Conservation (phyloP, 2,329 filamentous ascomycete genomes). For the Sarocladiaceae sp. region DNA sequence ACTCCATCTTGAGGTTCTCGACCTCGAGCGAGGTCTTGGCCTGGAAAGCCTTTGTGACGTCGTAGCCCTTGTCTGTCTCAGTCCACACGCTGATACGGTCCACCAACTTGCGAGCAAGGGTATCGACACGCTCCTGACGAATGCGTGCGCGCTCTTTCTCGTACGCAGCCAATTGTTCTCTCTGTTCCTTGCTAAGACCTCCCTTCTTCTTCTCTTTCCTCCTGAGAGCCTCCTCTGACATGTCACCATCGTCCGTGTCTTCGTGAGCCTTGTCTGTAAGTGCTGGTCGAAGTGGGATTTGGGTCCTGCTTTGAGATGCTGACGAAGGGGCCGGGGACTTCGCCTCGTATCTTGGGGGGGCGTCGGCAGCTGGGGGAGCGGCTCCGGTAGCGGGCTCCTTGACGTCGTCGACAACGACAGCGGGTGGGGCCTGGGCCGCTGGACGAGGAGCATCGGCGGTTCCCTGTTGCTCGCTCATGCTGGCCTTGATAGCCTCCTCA, state of each 20-base stretch:
- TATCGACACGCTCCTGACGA: slow-evolving; percentile 86
- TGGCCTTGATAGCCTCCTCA: slow-evolving; percentile 53
- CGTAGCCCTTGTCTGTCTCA: slow-evolving; percentile 84
- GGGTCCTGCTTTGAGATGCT: slow-evolving; percentile 38
- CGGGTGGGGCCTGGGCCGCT: slow-evolving; percentile 25
- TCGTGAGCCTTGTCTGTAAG: slow-evolving; percentile 81
- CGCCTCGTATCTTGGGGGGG: slow-evolving; percentile 26
- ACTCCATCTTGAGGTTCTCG: slow-evolving; percentile 99
- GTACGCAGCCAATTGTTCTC: slow-evolving; percentile 83
- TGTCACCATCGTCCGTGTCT: slow-evolving; percentile 48
- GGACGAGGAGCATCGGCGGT: slow-evolving; percentile 23
- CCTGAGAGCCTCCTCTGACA: slow-evolving; percentile 50
- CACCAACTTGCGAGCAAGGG: slow-evolving; percentile 76
- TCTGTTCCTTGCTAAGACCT: slow-evolving; percentile 83
- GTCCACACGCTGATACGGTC: slow-evolving; percentile 94
- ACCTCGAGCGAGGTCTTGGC: slow-evolving; percentile 93
- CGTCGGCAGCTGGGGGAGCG: slow-evolving; percentile 15
- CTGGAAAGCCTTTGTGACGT: slow-evolving; percentile 85
- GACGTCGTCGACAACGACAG: slow-evolving; percentile 37
- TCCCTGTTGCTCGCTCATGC: slow-evolving; percentile 38
- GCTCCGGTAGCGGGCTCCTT: slow-evolving; percentile 20
- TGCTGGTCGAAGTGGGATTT: slow-evolving; percentile 74
- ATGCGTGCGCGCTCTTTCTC: slow-evolving; percentile 80
- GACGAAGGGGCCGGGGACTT: slow-evolving; percentile 38
- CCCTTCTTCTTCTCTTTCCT: slow-evolving; percentile 77